Evolutionary conservation across 176 grass and related monocot species (phyloP).

Genomic region (Areca catechu): DNA sequence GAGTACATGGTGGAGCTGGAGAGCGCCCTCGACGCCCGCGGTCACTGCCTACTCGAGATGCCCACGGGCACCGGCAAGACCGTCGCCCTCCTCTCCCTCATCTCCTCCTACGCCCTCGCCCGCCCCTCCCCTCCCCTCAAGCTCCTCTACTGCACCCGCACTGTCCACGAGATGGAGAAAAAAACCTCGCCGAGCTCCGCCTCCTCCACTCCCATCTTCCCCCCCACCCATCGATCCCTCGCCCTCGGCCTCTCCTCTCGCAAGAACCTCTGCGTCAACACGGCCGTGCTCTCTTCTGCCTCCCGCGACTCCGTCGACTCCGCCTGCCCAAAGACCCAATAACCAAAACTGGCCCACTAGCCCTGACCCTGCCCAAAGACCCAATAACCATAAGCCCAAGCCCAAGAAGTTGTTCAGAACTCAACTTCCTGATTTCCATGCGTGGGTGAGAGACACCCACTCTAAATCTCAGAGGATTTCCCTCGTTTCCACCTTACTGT

Average conservation of each 20-base stretch:
- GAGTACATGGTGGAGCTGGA: conserved; percentile 93
- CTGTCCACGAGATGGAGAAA: conserved; percentile 99
- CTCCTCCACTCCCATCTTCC: conserved; percentile 65
- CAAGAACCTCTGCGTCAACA: conserved; percentile 91
- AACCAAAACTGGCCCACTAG: too few species aligned
- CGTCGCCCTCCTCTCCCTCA: conserved; percentile 71
- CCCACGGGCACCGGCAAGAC: conserved; percentile 97
- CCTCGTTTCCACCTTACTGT: too few species aligned
- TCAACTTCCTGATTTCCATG: too few species aligned
- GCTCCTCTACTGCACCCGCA: conserved; percentile 93
- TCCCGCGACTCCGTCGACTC: conserved; percentile 84
- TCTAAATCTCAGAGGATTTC: too few species aligned
- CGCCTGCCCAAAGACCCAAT: too few species aligned
- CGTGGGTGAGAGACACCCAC: too few species aligned
- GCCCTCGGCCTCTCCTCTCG: conserved; percentile 69
- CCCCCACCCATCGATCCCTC: conserved; percentile 23
- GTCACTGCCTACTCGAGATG: conserved; percentile 92
- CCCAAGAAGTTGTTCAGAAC: too few species aligned
- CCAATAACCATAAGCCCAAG: too few species aligned
- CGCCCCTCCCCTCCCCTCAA: conserved; percentile 43
- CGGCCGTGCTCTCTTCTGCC: conserved; percentile 49
- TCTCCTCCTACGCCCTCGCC: conserved; percentile 64
- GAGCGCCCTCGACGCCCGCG: conserved; percentile 79
- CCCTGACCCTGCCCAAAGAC: too few species aligned
- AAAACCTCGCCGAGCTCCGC: conserved; percentile 74